A percentile compares a stretch with the other conserved stretches of the same genome.
Conservation (phyloP, 2,329 filamentous ascomycete genomes). For the Apiospora saccharicola region DNA sequence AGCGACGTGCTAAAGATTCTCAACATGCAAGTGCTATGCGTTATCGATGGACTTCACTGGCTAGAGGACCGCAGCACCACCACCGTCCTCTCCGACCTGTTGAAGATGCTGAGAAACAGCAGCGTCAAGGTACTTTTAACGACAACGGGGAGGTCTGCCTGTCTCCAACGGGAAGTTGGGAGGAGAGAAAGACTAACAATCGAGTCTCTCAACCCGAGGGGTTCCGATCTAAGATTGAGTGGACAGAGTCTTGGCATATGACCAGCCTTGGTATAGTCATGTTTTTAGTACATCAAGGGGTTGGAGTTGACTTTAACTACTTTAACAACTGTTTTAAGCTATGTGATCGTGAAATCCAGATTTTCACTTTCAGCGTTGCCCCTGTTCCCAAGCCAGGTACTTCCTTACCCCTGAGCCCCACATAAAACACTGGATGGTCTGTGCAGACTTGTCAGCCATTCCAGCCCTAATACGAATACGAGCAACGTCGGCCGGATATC, state of each 20-base stretch:
- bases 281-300: neutral
- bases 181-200: neutral
- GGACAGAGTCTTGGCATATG: neutral
- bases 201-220: neutral
- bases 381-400: neutral
- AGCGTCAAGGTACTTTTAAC: neutral
- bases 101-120: neutral
- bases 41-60: conserved; percentile 12
- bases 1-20: neutral
- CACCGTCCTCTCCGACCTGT: neutral
- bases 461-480: neutral
- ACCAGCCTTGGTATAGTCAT: neutral
- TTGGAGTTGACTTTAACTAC: neutral
- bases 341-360: neutral
- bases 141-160: neutral
- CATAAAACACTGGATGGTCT: neutral
- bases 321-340: neutral
- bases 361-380: neutral
- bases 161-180: neutral
- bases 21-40: neutral
- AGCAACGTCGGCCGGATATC: neutral
- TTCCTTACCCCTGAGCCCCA: neutral
- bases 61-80: neutral
- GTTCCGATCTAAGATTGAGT: neutral
- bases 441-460: neutral